phyloP scores from a whole-genome alignment of 2,329 filamentous ascomycete species.

The Penicillium sp. region DNA sequence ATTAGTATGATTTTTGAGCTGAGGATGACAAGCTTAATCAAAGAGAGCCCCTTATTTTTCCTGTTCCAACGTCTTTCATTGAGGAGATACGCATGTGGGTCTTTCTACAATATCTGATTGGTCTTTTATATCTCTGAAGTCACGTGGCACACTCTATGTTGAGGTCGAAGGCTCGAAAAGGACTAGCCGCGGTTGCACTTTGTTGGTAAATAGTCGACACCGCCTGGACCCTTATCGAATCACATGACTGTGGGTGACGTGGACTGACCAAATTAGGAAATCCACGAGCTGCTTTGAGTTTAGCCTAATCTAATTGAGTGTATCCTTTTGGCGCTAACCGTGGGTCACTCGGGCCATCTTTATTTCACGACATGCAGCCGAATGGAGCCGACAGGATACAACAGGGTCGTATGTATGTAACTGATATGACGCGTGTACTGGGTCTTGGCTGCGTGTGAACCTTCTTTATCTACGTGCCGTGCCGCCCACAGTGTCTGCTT shows the following conservation, averaged over 20 bases:
- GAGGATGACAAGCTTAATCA: not conserved
- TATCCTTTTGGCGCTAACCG: not conserved
- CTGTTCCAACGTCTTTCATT: not conserved
- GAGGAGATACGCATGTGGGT: not conserved
- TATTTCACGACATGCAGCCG: constrained; percentile 1
- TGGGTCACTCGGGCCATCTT: constrained; percentile 2
- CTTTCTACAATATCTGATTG: not conserved
- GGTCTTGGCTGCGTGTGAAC: not conserved
- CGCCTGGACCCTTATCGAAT: not conserved
- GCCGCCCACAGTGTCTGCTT: not conserved
- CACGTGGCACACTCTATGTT: not conserved
- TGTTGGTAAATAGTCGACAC: not conserved
- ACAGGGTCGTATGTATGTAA: not conserved
- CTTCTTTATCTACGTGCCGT: not conserved
- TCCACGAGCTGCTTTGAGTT: not conserved
- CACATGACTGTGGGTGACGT: not conserved
- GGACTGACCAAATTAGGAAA: not conserved
- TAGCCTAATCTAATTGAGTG: not conserved
- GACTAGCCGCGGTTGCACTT: not conserved
- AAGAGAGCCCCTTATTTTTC: not conserved
- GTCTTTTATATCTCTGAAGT: not conserved
- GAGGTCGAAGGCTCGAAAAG: not conserved
- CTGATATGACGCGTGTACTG: not conserved
- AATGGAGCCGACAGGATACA: not conserved
- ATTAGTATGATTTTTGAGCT: too few species aligned